Base-by-base conservation (phyloP, 192 early-diverging fungal species). In the Gonapodya prolifera region DNA sequence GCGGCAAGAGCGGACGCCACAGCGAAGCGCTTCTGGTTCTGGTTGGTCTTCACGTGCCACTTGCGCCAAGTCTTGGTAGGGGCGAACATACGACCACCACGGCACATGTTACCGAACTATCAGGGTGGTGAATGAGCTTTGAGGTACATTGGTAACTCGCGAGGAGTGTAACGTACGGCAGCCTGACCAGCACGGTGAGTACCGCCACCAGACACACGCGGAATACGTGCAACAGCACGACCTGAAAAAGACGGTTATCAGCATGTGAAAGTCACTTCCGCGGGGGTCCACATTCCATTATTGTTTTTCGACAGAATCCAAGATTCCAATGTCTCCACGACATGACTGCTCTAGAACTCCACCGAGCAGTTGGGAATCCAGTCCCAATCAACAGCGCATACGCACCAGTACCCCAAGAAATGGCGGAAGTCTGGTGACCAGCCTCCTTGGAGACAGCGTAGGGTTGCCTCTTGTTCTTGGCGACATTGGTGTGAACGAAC, bases 21-120 rank as follows among this genome's bases (percentile, higher is more conserved):
- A 34, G 95, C 97, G 87, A 92, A 99, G 81, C 96, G 92, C 90
- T 94, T 94, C 91, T 98, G 95, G 93, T 96, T 97, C 84, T 91
- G 80, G 94, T 96, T 96, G 86, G 93, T 95, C 91, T 96, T 96
- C 80, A 98, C 88, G 91, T 98, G 96, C 96, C 97, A 99, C 91
- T 96, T 97, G 88, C 96, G 90, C 95, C 94, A 98, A 86, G 92
- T 91, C 92, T 99, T 99, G 90, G 94, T 99, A 74, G 97, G 97
- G 78, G 97, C 95, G 83, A 97, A 99, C 97, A 99, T 99, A 79
- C 95, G 92, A 86, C 97, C 96, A 81, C 94, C 94, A 86, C 96
- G 94, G 86, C 94, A 96, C 97, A 97, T 98, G 92, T 99, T 99
- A 83, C 97, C 96, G 89, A 98, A 99, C 45, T 61, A 61, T 8